Evolutionary conservation across 2,329 filamentous ascomycete species (phyloP).

Genomic region (Trichoderma arundinaceum): DNA sequence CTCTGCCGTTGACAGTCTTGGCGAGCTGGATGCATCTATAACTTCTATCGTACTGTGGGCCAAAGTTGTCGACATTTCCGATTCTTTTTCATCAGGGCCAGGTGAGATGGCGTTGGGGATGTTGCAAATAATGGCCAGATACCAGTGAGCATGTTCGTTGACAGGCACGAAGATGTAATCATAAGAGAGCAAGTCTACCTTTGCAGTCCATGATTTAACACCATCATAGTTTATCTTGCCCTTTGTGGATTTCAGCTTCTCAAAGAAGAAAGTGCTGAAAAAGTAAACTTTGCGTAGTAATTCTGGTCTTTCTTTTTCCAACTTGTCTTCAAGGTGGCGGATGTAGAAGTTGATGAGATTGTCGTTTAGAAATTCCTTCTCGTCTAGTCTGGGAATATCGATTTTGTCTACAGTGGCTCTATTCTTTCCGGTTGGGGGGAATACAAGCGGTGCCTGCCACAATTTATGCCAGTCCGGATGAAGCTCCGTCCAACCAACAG

Average conservation of each 20-base stretch:
- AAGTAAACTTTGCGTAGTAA: slow-evolving; percentile 74
- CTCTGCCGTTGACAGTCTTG: slow-evolving; percentile 34
- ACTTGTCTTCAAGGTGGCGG: slow-evolving; percentile 68
- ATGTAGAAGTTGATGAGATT: slow-evolving; percentile 90
- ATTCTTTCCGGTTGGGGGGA: slow-evolving; percentile 62
- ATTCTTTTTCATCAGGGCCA: slow-evolving; percentile 28
- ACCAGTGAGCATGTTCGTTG: slow-evolving; percentile 89
- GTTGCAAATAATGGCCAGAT: slow-evolving; percentile 93
- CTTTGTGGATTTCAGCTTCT: slow-evolving; percentile 69
- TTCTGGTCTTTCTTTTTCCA: slow-evolving; percentile 61
- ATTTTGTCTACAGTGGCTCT: slow-evolving; percentile 69
- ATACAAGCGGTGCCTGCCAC: slow-evolving; percentile 67
- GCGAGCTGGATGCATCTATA: slow-evolving; percentile 25
- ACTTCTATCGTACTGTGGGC: slow-evolving; percentile 32
- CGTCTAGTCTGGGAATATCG: slow-evolving; percentile 80
- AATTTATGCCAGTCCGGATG: slow-evolving; percentile 57
- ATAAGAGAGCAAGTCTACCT: slow-evolving; percentile 80
- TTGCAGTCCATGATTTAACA: slow-evolving; percentile 86
- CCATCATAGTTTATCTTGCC: slow-evolving; percentile 79
- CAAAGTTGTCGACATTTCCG: slow-evolving; percentile 12
- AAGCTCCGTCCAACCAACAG: slow-evolving; percentile 55
- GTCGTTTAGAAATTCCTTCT: slow-evolving; percentile 89
- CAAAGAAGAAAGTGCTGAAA: slow-evolving; percentile 93
- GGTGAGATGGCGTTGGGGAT: slow-evolving; percentile 63
- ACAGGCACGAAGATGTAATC: slow-evolving; percentile 93